phyloP scores from a whole-genome alignment of 2,329 filamentous ascomycete genomes.

The Falciphora oryzae region DNA sequence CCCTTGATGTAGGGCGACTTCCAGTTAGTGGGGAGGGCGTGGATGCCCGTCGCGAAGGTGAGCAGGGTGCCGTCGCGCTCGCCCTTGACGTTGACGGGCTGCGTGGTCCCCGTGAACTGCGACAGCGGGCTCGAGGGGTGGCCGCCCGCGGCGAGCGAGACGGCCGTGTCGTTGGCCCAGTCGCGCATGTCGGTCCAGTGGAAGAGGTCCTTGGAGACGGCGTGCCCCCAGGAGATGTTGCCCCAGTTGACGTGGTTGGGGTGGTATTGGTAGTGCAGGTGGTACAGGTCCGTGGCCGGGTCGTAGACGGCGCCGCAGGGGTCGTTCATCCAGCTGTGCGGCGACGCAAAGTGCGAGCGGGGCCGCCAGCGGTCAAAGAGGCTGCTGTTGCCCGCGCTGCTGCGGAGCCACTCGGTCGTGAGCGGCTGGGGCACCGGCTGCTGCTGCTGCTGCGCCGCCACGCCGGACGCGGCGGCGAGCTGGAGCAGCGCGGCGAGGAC shows the following conservation, averaged over 20 bases:
- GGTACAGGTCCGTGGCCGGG: constrained; percentile 39
- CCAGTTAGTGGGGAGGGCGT: constrained; percentile 4
- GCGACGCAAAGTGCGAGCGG: constrained; percentile 18
- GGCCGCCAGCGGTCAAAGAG: constrained; percentile 5
- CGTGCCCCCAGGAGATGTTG: constrained; percentile 47
- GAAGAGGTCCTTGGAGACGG: constrained; percentile 54
- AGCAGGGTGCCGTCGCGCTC: constrained; percentile 4
- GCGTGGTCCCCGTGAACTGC: constrained; percentile 2
- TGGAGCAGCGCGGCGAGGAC: too few species aligned
- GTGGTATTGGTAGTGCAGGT: constrained; percentile 48
- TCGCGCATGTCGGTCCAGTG: constrained; percentile 46
- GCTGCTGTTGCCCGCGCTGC: constrained; percentile 6
- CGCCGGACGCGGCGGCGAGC: too few species aligned
- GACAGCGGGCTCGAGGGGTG: not conserved
- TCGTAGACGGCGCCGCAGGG: constrained; percentile 46
- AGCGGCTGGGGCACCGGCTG: not conserved
- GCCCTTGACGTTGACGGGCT: constrained; percentile 2
- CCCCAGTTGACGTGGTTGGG: constrained; percentile 32
- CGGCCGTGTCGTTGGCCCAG: not conserved
- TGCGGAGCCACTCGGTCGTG: constrained; percentile 3
- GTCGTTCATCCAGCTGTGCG: constrained; percentile 31
- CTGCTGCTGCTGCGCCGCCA: too few species aligned
- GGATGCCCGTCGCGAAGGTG: not conserved
- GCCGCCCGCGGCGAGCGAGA: not conserved
- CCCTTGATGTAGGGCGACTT: not conserved